These are phyloP conservation scores for Serendipita vermifera DNA, from an alignment of 768 basidiomycete genomes.

Conservation along the genomic window DNA sequence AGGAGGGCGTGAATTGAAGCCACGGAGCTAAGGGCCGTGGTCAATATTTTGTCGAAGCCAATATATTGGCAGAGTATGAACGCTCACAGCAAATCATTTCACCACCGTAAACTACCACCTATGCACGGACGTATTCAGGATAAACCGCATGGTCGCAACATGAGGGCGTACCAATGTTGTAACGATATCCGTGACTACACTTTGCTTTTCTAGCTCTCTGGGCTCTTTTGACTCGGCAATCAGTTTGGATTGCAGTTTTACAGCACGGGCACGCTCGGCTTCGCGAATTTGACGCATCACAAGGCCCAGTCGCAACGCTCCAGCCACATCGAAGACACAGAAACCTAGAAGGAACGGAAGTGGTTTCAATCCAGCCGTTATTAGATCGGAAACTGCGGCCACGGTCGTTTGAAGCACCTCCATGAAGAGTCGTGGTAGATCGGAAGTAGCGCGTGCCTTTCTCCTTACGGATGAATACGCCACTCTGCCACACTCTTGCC, in stretches of 20 bases:
- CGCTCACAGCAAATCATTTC: conserved; percentile 1
- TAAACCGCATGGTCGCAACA: conserved; percentile 43
- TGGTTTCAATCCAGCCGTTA: neutral
- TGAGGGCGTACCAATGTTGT: conserved; percentile 63
- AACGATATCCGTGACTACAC: conserved; percentile 43
- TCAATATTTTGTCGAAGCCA: neutral
- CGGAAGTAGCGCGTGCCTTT: no score
- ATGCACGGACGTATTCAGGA: neutral
- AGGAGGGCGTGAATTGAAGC: conserved; percentile 57
- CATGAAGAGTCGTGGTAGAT: neutral
- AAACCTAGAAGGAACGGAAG: neutral
- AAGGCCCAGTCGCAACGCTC: conserved; percentile 55
- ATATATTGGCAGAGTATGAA: neutral
- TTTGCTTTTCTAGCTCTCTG: conserved; percentile 32
- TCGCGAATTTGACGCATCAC: conserved; percentile 57
- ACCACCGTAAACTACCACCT: neutral
- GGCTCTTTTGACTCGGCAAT: conserved; percentile 18
- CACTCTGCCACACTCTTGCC: no score
- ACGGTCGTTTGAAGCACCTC: neutral
- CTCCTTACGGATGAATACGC: no score
- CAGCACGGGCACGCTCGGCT: conserved; percentile 30
- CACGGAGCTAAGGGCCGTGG: conserved; percentile 37
- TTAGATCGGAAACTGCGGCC: neutral
- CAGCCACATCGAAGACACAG: conserved; percentile 43
- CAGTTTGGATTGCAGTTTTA: conserved; percentile 21